Evolutionary conservation across 192 early-diverging fungal genomes (phyloP).

Genomic region (Rhizophagus prolifer): DNA sequence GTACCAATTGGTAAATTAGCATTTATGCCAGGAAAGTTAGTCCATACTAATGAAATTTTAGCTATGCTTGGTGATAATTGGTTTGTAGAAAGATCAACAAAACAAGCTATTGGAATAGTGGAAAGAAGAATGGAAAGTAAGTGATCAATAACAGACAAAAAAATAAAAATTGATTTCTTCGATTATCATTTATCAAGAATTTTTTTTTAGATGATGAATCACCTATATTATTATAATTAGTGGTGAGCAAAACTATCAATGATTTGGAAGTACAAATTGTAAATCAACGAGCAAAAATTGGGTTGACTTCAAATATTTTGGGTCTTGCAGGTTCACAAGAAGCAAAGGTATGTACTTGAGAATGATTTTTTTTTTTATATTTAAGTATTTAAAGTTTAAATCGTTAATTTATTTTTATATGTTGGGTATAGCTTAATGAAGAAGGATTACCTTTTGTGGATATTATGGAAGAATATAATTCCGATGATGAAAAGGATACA

Average conservation of each 20-base stretch:
- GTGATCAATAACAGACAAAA: neutral
- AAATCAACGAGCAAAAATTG: constrained; percentile 1
- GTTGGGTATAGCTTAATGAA: constrained; percentile 61
- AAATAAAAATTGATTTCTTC: neutral
- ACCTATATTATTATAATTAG: neutral
- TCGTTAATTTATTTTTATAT: constrained; percentile 5
- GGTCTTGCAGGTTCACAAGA: neutral
- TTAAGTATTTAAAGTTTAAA: neutral
- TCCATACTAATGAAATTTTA: constrained; percentile 92
- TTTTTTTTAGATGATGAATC: neutral
- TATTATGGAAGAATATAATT: constrained; percentile 59
- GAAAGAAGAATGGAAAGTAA: constrained; percentile 66
- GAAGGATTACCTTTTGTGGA: constrained; percentile 77
- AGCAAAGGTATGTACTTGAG: constrained; percentile 8
- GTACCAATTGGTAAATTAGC: constrained; percentile 85
- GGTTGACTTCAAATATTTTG: constrained; percentile 21
- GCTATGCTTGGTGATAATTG: constrained; percentile 91
- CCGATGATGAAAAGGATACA: constrained; percentile 47
- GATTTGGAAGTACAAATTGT: constrained; percentile 8
- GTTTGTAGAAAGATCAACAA: constrained; percentile 80
- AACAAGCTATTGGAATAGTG: constrained; percentile 73
- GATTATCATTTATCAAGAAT: neutral
- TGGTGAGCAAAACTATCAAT: neutral
- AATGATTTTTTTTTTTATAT: neutral
- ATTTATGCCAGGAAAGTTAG: constrained; percentile 81